Evolutionary conservation across 2,329 filamentous ascomycete species (phyloP), one percentile per base, ranked within the genome.

Genomic region (Tolypocladium sp.): DNA sequence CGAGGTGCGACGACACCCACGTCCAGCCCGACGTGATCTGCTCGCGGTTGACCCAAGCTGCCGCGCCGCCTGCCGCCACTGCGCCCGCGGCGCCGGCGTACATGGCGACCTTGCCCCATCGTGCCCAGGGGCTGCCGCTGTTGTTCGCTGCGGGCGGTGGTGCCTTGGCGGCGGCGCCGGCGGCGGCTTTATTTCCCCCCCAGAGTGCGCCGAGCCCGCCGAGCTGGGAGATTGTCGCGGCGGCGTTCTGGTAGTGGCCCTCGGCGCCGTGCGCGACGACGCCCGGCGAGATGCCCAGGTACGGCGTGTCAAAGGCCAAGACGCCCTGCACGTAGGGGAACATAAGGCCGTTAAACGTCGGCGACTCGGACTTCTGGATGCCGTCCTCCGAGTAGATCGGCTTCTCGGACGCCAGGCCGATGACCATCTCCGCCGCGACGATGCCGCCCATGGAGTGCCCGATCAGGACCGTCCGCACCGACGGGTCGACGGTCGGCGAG

Each of bases 401-500:
- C 62, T 75, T 73, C 58, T 85, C 82, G 9, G 78, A 80, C 1
- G 81, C 76, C 57, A 97, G 82, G 46, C 87, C 82, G 65, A 97
- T 83, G 63, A 93, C 80, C 17, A 91, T 89, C 70, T 97, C 94
- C 40, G 92, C 93, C 13, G 91, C 93, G 54, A 97, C 92, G 67
- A 97, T 97, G 66, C 94, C 94, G 66, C 90, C 90, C 90, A 89
- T 97, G 10, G 89, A 92, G 72, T 97, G 92, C 30, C 92, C 92
- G 59, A 95, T 78, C 20, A 97, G 82, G 54, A 96, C 82, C 35
- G 89, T 88, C 68, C 86, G 87, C 25, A 96, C 91, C 0, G 88
- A 91, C 6, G 92, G 91, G 62, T 95, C 91, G 63, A 96, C 82
- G 0, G 90, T 96, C 0, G 92, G 92, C 6, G 89, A 92, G 1